A percentile compares a stretch with the other conserved stretches of the same genome.
These are phyloP conservation scores for Nemania sp. DNA, from an alignment of 2,329 filamentous ascomycete species.

Conservation along the genomic window DNA sequence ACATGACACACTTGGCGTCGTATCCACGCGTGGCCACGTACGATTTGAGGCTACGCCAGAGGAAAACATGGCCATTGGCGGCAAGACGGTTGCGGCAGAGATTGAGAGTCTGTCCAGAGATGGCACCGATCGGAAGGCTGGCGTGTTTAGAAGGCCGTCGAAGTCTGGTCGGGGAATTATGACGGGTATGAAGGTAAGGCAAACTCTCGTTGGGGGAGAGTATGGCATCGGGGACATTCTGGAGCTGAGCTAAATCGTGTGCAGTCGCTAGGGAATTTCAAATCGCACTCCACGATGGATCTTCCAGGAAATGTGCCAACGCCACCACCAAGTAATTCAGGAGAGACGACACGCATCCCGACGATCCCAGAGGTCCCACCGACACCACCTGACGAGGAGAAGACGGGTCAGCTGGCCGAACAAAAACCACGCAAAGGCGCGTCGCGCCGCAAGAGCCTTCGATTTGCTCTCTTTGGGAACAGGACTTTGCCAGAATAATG, in stretches of 20 bases:
- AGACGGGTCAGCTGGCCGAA: conserved; percentile 29
- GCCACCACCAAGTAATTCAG: conserved; percentile 38
- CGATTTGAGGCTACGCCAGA: conserved; percentile 72
- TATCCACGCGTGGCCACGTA: conserved; percentile 69
- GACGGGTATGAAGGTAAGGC: conserved; percentile 40
- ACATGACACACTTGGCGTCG: conserved; percentile 70
- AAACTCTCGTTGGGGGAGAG: conserved; percentile 5
- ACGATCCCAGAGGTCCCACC: conserved; percentile 39
- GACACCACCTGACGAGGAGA: conserved; percentile 38
- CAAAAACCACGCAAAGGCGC: conserved; percentile 32
- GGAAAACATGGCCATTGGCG: conserved; percentile 72
- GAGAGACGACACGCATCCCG: conserved; percentile 36
- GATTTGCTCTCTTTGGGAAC: conserved; percentile 38
- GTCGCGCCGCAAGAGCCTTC: conserved; percentile 38
- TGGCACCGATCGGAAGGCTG: conserved; percentile 34
- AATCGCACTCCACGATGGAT: conserved; percentile 34
- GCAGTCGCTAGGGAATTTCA: conserved; percentile 42
- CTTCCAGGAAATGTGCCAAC: conserved; percentile 34
- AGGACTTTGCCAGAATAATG: conserved; percentile 2
- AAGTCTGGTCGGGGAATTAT: conserved; percentile 35
- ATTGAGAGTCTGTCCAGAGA: conserved; percentile 61
- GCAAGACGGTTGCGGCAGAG: conserved; percentile 70
- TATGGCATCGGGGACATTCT: neutral
- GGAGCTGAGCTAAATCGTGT: conserved; percentile 27
- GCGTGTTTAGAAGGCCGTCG: conserved; percentile 32